Base-by-base conservation (phyloP, 345 rosid species). In the Laguncularia racemosa region DNA sequence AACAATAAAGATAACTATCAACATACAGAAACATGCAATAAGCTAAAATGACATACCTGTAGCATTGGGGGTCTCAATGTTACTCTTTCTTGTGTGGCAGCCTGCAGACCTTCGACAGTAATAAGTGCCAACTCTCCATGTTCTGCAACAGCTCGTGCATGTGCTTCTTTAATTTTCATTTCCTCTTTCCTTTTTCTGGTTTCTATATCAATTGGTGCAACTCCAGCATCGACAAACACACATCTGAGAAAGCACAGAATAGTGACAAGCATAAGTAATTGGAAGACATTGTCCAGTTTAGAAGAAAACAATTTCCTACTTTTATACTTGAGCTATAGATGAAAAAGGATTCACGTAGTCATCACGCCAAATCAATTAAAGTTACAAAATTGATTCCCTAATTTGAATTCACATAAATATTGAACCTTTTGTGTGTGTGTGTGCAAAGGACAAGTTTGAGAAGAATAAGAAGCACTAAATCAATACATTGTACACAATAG, bases 81-180 rank as follows among this genome's bases (percentile, higher is more conserved):
- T 62, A 77, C 73, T 81, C 82, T 79, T 72, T 85, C 97, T 71
- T 85, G 87, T 58, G 81, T 38, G 44, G 79, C 60, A 56, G 70
- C 66, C 68, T 85, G 95, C 45, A 83, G 65, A 64, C 81, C 79
- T 57, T 89, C 97, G 52, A 93, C 97, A 2, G 90, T 43, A 64
- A 93, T 93, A 57, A 89, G 75, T 58, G 99, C 99, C 58, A 93
- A 80, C 55, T 93, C 99, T 74, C 97, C 96, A 76, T 93, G 99
- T 70, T 85, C 96, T 58, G 83, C 81, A 66, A 89, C 80, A 66
- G 96, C 97, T 73, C 81, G 83, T 63, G 89, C 78, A 63, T 87
- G 96, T n/a, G 78, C 95, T 69, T 93, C 97, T 74, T 76, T 89
- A 74, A 87, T 57, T 81, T 85, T 89, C 80, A 84, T 73, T 66